Base-by-base conservation (phyloP, 1,139 yeast species). In the Candida sp. region DNA sequence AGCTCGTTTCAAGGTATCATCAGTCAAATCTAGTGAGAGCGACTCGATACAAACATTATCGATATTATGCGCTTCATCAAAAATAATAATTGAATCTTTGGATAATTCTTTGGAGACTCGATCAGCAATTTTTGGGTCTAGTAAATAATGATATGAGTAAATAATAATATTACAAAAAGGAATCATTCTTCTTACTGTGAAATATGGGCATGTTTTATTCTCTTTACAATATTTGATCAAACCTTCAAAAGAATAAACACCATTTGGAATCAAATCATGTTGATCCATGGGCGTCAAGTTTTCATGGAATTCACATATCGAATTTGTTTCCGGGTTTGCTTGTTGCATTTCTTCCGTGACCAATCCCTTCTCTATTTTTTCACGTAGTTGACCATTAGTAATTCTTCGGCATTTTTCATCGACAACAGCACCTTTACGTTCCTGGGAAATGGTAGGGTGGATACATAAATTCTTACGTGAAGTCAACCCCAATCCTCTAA, bases 41-140 rank as follows among this genome's bases (percentile, higher is more conserved):
- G 99, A 87, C 63, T 93, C 99, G 48, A 93, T 93, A 70, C 99
- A 93, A 45, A 93, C 99, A 72, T 93, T 93, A 75, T 93, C 99
- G 46, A 93, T 93, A 66, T 93, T 93, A 65, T 93, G 99, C 41
- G 99, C 99, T 67, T 93, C 99, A 68, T 93, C 99, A 60, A 93
- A 93, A 40, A 93, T 95, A 49, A 93, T 87, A 47, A 93, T 93
- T 46, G 96, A 80, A 59, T 93, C 99, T 54, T 91, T 89, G 12
- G 96, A 87, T 43, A 93, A 77, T 58, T 95, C 98, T 51, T 77
- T 81, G 4, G 98, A 91, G 22, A 93, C 99, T 45, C 99, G 73
- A 51, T 91, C 98, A 3, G 98, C 95, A 62, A 93, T 93, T 60
- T 95, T 93, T 23, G 99, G 99, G 63, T 93, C 99, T 51, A 93